phyloP scores from a whole-genome alignment of 2,329 filamentous ascomycete species.

The Blastomyces emzantsi region DNA sequence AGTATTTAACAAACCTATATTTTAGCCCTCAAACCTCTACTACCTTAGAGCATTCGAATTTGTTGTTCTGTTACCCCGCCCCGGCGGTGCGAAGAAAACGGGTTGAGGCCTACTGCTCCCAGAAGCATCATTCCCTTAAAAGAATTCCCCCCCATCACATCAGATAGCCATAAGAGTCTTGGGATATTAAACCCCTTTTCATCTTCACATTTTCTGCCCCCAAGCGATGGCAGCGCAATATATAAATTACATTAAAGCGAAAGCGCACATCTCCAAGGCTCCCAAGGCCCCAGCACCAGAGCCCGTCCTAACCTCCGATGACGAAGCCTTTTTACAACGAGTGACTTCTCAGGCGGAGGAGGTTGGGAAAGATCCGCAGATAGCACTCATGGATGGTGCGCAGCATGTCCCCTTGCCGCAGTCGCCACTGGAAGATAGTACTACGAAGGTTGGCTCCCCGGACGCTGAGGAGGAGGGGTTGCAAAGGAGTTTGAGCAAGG shows the following conservation, averaged over 20 bases:
- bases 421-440: conserved; percentile 39
- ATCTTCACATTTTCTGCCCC: background rate
- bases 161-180: background rate
- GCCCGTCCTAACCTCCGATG: conserved; percentile 51
- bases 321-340: conserved; percentile 48
- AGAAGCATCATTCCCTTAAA: background rate
- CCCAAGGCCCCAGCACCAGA: conserved; percentile 24
- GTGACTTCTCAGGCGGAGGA: conserved; percentile 39
- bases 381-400: conserved; percentile 38
- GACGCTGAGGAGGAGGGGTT: conserved; percentile 20
- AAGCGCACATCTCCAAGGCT: conserved; percentile 27
- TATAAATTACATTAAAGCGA: conserved; percentile 36
- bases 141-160: background rate
- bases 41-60: background rate
- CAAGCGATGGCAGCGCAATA: conserved; percentile 31
- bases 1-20: background rate
- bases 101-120: background rate
- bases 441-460: conserved; percentile 14
- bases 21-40: background rate
- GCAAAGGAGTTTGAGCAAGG: conserved; percentile 28
- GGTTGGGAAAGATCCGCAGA: conserved; percentile 37
- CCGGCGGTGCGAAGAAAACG: background rate
- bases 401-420: conserved; percentile 43
- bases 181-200: background rate
- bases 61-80: background rate